Evolutionary conservation across 2,329 filamentous ascomycete species (phyloP).

Genomic region (Exophiala dermatitidis): DNA sequence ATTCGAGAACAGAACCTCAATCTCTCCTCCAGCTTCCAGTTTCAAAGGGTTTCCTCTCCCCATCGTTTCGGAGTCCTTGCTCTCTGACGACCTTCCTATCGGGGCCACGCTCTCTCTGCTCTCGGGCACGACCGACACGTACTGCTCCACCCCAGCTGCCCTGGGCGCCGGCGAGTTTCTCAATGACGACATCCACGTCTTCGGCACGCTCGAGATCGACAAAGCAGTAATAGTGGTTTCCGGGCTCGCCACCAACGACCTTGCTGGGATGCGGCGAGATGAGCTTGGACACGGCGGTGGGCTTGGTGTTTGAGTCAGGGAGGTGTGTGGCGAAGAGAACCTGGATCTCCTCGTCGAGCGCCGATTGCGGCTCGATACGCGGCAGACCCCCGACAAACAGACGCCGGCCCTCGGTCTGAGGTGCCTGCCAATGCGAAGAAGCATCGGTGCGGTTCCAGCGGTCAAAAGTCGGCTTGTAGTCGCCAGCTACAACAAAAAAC

Average conservation of each 20-base stretch:
- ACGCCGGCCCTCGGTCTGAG: conserved; percentile 34
- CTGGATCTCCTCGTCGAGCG: conserved; percentile 38
- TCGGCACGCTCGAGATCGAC: conserved; percentile 54
- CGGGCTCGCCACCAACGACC: conserved; percentile 37
- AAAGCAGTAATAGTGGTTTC: conserved; percentile 58
- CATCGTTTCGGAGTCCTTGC: conserved; percentile 9
- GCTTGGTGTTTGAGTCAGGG: conserved; percentile 32
- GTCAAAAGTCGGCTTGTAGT: conserved; percentile 32
- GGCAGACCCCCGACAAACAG: conserved; percentile 45
- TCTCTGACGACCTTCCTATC: conserved; percentile 23
- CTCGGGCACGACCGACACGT: conserved; percentile 37
- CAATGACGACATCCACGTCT: conserved; percentile 48
- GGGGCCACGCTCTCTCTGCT: conserved; percentile 24
- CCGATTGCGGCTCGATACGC: conserved; percentile 37
- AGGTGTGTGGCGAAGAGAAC: conserved; percentile 34
- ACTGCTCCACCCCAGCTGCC: conserved; percentile 37
- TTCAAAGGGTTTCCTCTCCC: conserved; percentile 3
- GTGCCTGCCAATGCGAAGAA: conserved; percentile 28
- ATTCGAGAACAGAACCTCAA: neutral
- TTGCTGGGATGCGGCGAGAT: conserved; percentile 55
- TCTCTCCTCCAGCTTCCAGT: conserved; percentile 5
- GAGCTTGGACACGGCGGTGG: conserved; percentile 45
- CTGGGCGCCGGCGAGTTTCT: conserved; percentile 36
- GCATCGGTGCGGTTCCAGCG: conserved; percentile 40
- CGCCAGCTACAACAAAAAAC: conserved; percentile 7